phyloP scores from a whole-genome alignment of 2,329 filamentous ascomycete genomes.

The Didymella glomerata region DNA sequence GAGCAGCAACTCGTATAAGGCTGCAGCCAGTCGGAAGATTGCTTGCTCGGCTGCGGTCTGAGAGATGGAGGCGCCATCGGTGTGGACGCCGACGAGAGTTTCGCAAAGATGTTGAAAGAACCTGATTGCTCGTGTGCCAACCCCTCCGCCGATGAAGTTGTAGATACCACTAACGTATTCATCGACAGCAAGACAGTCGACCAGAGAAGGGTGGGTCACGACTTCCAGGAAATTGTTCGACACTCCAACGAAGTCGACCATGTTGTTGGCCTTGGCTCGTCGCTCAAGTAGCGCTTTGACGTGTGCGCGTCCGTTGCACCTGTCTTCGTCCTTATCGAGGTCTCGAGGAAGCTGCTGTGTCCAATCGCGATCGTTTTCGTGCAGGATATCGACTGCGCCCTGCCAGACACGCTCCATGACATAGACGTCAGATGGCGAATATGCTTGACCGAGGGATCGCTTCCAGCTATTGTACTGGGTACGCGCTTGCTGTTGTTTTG shows the following conservation, averaged over 20 bases:
- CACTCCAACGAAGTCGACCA: slow-evolving; percentile 12
- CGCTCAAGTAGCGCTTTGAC: slow-evolving; percentile 30
- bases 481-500: slow-evolving; percentile 34
- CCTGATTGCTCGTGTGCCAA: slow-evolving; percentile 40
- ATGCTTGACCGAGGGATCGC: slow-evolving; percentile 31
- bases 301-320: slow-evolving; percentile 38
- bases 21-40: slow-evolving; percentile 18
- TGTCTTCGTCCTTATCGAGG: slow-evolving; percentile 40
- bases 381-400: slow-evolving; percentile 38
- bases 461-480: slow-evolving; percentile 43
- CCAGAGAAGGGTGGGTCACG: slow-evolving; percentile 45
- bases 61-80: background rate
- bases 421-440: slow-evolving; percentile 24
- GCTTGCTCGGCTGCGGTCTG: slow-evolving; percentile 2
- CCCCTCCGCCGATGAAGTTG: slow-evolving; percentile 44
- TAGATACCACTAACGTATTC: slow-evolving; percentile 46
- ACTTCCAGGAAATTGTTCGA: slow-evolving; percentile 32
- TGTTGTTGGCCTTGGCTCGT: slow-evolving; percentile 4
- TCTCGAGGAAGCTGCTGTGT: slow-evolving; percentile 45
- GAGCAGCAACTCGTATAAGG: slow-evolving; percentile 27
- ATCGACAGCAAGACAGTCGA: slow-evolving; percentile 50
- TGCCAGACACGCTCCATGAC: slow-evolving; percentile 40
- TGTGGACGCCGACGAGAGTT: slow-evolving; percentile 9
- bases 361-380: slow-evolving; percentile 43
- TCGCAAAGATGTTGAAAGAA: slow-evolving; percentile 44